Percentiles rank a stretch among this genome's conserved stretches.
These are phyloP conservation scores for Naumovozyma baii DNA, from an alignment of 805 yeast species.

Conservation along the genomic window DNA sequence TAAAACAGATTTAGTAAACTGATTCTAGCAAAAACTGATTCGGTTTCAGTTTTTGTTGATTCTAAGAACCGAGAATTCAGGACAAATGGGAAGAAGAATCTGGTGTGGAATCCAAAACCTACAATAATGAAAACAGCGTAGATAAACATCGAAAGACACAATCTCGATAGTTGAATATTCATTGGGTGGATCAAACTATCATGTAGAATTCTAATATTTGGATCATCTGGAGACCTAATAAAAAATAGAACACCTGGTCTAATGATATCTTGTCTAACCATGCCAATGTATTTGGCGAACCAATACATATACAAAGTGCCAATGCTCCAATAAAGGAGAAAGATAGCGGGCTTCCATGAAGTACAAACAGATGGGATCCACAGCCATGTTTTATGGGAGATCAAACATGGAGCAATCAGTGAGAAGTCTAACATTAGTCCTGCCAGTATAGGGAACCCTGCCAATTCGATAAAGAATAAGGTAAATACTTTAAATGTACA, in stretches of 20 bases:
- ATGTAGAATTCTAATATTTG: slow-evolving; percentile 73
- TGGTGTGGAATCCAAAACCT: slow-evolving; percentile 64
- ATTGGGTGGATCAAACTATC: slow-evolving; percentile 80
- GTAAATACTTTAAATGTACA: slow-evolving; percentile 65
- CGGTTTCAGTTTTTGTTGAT: slow-evolving; percentile 6
- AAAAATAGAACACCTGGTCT: slow-evolving; percentile 87
- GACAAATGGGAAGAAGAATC: slow-evolving; percentile 34
- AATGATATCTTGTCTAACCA: slow-evolving; percentile 62
- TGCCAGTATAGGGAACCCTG: slow-evolving; percentile 80
- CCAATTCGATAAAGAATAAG: slow-evolving; percentile 67
- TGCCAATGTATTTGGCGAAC: slow-evolving; percentile 78
- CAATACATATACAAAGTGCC: slow-evolving; percentile 85
- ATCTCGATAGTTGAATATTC: slow-evolving; percentile 58
- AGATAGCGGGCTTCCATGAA: slow-evolving; percentile 20
- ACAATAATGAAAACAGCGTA: slow-evolving; percentile 62
- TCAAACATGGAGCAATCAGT: slow-evolving; percentile 27
- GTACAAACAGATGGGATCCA: slow-evolving; percentile 18
- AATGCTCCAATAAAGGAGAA: slow-evolving; percentile 44
- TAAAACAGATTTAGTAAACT: slow-evolving; percentile 34
- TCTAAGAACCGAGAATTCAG: slow-evolving; percentile 18
- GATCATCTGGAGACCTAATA: slow-evolving; percentile 91
- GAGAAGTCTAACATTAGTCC: slow-evolving; percentile 71
- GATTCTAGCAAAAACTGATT: slow-evolving; percentile 4
- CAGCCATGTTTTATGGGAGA: slow-evolving; percentile 8
- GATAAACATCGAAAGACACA: slow-evolving; percentile 60